These are phyloP conservation scores for Cylindricascospora bacillispora DNA, from an alignment of 1,139 yeast genomes.

Conservation along the genomic window DNA sequence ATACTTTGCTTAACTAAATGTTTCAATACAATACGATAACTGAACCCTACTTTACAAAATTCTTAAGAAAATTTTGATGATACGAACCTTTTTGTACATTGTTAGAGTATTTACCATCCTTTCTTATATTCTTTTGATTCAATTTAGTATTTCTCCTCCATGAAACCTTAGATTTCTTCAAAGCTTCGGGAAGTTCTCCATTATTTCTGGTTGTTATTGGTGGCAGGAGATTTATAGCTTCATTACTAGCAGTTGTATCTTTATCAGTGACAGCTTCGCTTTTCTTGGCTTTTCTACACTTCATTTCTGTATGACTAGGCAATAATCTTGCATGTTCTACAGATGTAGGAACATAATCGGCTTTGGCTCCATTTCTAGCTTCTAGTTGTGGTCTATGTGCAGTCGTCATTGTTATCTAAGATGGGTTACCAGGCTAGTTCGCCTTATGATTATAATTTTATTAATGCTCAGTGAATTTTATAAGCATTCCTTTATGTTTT, in stretches of 20 bases:
- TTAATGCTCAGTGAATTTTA: not conserved
- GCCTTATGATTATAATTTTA: not conserved
- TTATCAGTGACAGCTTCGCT: conserved; percentile 13
- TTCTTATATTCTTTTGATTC: too few species aligned
- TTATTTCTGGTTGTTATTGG: too few species aligned
- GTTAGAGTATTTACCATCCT: too few species aligned
- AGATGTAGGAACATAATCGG: conserved; percentile 31
- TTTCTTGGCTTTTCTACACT: conserved; percentile 27
- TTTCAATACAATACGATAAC: too few species aligned
- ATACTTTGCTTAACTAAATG: too few species aligned
- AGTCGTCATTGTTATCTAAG: conserved; percentile 50
- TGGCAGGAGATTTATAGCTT: too few species aligned
- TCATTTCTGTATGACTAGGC: conserved; percentile 60
- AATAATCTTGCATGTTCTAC: conserved; percentile 56
- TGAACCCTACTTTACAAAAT: too few species aligned
- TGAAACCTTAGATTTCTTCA: too few species aligned
- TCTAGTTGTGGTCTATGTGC: conserved; percentile 87
- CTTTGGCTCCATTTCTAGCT: conserved; percentile 62
- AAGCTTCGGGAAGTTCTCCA: too few species aligned
- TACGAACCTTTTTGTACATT: too few species aligned
- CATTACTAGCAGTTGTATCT: conserved; percentile 4
- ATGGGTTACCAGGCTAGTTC: conserved; percentile 2
- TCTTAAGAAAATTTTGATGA: too few species aligned
- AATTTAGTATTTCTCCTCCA: too few species aligned
- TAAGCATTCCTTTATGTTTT: not conserved